phyloP scores from a whole-genome alignment of 2,329 filamentous ascomycete species.

The Chaetomium strumarium region DNA sequence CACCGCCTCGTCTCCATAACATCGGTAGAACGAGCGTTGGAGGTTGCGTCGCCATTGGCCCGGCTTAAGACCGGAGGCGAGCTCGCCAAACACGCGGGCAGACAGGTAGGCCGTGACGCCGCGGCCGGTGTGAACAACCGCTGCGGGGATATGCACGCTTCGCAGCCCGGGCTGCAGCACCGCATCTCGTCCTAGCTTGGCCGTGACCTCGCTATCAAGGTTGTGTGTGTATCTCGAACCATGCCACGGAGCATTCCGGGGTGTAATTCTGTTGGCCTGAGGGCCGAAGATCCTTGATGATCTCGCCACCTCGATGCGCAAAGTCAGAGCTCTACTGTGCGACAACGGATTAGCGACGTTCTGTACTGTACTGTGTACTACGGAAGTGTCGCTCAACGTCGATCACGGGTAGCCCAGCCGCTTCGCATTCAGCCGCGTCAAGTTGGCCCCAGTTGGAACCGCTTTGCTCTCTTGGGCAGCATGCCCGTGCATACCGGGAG shows the following conservation, averaged over 20 bases:
- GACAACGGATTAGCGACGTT: too few relatives aligned
- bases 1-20: constrained; percentile 13
- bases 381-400: not conserved
- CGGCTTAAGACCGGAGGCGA: not conserved
- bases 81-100: not conserved
- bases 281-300: not conserved
- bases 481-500: constrained; percentile 10
- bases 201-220: not conserved
- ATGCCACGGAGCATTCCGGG: not conserved
- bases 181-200: not conserved
- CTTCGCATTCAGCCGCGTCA: constrained; percentile 11
- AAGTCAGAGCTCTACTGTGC: too few relatives aligned
- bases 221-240: not conserved
- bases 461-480: constrained; percentile 9
- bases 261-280: not conserved
- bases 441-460: not conserved
- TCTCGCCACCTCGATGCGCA: not conserved
- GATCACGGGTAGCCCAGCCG: not conserved
- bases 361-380: too few relatives aligned
- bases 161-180: constrained; percentile 11
- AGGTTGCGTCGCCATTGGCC: not conserved
- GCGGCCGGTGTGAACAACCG: not conserved
- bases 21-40: constrained; percentile 4
- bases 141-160: constrained; percentile 15
- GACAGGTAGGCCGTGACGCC: not conserved